phyloP scores from a whole-genome alignment of 495 filamentous ascomycete genomes.

The Penicillium cosmopolitanum region DNA sequence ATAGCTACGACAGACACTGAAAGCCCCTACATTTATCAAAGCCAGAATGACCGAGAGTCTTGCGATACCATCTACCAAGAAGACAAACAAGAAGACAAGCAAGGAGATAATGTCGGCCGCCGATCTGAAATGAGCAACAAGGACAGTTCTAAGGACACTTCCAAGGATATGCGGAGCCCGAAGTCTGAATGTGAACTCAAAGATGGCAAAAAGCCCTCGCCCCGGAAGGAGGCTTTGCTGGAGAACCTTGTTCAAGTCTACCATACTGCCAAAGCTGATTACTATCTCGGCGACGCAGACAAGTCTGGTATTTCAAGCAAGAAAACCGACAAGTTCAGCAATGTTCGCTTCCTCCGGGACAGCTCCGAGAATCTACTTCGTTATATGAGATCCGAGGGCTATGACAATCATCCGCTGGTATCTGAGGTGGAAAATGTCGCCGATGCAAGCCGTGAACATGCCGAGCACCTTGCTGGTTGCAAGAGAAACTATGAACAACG shows the following conservation, averaged over 20 bases:
- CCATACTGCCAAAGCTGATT: constrained; percentile 43
- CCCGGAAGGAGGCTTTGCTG: constrained; percentile 12
- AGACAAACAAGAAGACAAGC: too few species aligned
- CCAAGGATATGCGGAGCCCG: background rate
- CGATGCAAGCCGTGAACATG: constrained; percentile 33
- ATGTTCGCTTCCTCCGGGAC: constrained; percentile 53
- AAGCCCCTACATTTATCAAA: background rate
- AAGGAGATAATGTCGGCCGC: background rate
- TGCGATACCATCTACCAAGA: too few species aligned
- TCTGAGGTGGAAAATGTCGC: constrained; percentile 38
- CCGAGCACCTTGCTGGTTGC: constrained; percentile 39
- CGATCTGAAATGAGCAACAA: background rate
- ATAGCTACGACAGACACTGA: background rate
- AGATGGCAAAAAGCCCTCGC: background rate
- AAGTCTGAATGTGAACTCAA: background rate
- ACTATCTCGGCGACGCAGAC: constrained; percentile 28
- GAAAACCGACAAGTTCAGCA: constrained; percentile 25
- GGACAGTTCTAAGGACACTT: background rate
- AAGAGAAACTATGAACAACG: background rate
- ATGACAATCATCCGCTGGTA: constrained; percentile 25
- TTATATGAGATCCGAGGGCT: constrained; percentile 31
- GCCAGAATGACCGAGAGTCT: background rate
- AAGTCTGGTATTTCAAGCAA: constrained; percentile 16
- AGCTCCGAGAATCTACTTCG: constrained; percentile 49
- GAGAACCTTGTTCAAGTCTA: constrained; percentile 40